Evolutionary conservation across 2,329 filamentous ascomycete genomes (phyloP).

Genomic region (Ophiostoma australiae): DNA sequence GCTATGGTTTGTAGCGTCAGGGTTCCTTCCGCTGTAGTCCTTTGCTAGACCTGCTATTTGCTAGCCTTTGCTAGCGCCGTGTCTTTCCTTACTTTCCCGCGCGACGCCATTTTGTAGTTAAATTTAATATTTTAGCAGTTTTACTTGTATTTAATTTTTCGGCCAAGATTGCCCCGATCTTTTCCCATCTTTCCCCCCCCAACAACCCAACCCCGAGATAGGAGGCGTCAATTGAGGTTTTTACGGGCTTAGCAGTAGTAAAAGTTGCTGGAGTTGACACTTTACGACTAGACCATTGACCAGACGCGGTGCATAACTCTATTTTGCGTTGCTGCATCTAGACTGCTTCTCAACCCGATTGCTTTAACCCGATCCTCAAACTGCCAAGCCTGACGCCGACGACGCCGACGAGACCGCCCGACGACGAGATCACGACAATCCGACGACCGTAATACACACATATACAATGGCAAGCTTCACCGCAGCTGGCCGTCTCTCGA

Average conservation of each 20-base stretch:
- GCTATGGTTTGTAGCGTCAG: not conserved
- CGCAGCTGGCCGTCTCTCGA: conserved; percentile 27
- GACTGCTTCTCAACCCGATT: not conserved
- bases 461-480: conserved; percentile 27
- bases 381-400: not conserved
- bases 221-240: conserved; percentile 22
- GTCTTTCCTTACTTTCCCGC: conserved; percentile 11
- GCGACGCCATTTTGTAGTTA: conserved; percentile 2
- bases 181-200: conserved; percentile 14
- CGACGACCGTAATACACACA: not conserved
- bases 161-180: conserved; percentile 25
- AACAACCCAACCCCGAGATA: conserved; percentile 19
- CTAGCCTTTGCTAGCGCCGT: conserved; percentile 9
- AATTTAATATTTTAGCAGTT: not conserved
- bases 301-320: not conserved
- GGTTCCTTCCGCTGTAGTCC: not conserved
- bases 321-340: not conserved
- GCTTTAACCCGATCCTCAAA: not conserved
- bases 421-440: not conserved
- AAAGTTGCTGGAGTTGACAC: not conserved
- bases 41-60: not conserved
- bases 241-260: conserved; percentile 17
- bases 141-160: conserved; percentile 19
- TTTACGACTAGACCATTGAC: conserved; percentile 1
- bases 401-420: not conserved